Base-by-base conservation (phyloP, 2,329 filamentous ascomycete genomes). In the Aspergillus jensenii region DNA sequence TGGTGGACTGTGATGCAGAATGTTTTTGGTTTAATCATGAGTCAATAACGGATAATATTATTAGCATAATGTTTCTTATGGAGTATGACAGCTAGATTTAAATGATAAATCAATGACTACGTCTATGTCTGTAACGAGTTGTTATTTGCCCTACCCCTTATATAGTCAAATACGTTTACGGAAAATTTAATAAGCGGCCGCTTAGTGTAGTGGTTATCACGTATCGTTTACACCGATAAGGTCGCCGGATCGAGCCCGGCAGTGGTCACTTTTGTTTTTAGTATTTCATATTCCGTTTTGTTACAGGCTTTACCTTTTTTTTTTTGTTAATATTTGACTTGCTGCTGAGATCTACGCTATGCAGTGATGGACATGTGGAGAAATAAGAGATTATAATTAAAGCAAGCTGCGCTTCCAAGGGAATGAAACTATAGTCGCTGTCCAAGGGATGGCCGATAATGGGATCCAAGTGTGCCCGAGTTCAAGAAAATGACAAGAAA, bases 161-260 rank as follows among this genome's bases (percentile, higher is more conserved):
- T 37, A 3, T n/a, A n/a, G 5, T 5, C 15, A 37, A 37, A 37
- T 37, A 3, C 35, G 12, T 3, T 15, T 4, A 37, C 35, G 35
- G 35, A 37, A 37, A 37, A 37, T 37, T 25, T 43, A 54, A 54
- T 31, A 54, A 54, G 31, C 23, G 52, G 52, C 52, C 52, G 52
- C 43, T 54, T 54, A 39, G 52, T 54, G 52, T 54, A 54, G 52
- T 54, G 58, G 61, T 59, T 61, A 62, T 62, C 70, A 71, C 70
- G 67, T 71, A 68, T 71, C 68, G 66, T 71, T 72, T 70, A 72
- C 70, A 72, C 69, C 64, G 67, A 69, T 64, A 69, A 70, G 68
- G 68, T 71, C 68, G 62, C 66, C 59, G 68, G 68, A 68, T 69
- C 68, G 61, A 70, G 56, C 64, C 68, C 66, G 54, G 54, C 54